phyloP scores from a whole-genome alignment of 148 eudicot species.

The Agrostemma githago region DNA sequence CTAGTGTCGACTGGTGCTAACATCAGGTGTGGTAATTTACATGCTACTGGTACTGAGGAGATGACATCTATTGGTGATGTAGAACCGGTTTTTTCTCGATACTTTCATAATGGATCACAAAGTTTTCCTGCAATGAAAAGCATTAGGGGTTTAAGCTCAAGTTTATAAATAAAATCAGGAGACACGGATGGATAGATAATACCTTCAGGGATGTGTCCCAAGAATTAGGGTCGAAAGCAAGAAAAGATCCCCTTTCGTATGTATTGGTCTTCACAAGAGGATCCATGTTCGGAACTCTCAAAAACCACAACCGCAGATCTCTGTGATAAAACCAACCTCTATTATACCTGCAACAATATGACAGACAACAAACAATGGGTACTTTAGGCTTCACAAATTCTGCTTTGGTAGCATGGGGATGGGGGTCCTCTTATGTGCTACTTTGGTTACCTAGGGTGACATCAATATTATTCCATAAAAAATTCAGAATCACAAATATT shows the following conservation, averaged over 20 bases:
- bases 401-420: background rate
- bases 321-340: conserved; percentile 90
- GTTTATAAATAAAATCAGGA: background rate
- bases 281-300: conserved; percentile 57
- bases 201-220: conserved; percentile 92
- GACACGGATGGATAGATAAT: background rate
- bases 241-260: conserved; percentile 74
- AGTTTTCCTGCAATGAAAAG: conserved; percentile 60
- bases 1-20: background rate
- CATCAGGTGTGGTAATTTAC: conserved; percentile 13
- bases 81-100: conserved; percentile 74
- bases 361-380: background rate
- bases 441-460: background rate
- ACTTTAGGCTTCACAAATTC: background rate
- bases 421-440: background rate
- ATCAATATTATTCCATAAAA: background rate
- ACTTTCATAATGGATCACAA: conserved; percentile 61
- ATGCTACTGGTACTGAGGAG: conserved; percentile 10
- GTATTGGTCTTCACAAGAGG: conserved; percentile 65
- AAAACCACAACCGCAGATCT: conserved; percentile 67
- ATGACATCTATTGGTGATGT: conserved; percentile 40
- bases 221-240: conserved; percentile 74
- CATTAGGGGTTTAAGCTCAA: background rate
- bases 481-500: background rate
- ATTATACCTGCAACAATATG: conserved; percentile 50